Base-by-base conservation (phyloP, 1,284 basidiomycete species). In the Cutaneotrichosporon spelunceum region DNA sequence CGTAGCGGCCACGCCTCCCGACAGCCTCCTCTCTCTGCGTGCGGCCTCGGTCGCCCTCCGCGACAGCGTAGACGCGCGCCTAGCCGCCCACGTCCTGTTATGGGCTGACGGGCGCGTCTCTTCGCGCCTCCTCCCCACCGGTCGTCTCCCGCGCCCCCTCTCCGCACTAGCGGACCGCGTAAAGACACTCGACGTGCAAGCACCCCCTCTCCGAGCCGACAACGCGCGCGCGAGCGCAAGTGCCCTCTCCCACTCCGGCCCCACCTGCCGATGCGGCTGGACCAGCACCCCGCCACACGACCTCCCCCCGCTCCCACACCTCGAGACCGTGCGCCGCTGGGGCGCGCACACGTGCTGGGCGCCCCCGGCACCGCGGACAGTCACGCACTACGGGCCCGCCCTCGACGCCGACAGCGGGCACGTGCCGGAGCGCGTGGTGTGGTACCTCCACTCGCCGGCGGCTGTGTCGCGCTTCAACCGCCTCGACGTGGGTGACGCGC, bases 21-120 rank as follows among this genome's bases (percentile, higher is more conserved):
- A n/a, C 14, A 1, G 33, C 5, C 62, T 64, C 2, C 36, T 60
- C 42, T 50, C 36, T 0, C 45, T 64, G 0, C 62, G 62, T 10
- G 36, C 19, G 6, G 56, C 62, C 5, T 50, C 36, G 34, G 16
- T 27, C 8, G 3, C 29, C 4, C n/a, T 60, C 3, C 50, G 56
- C 2, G 56, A 53, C 7, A 44, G 52, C 7, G 44, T 54, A 24
- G 62, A 64, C 24, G 30, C 45, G 19, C 23, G 19, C 13, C 30
- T 64, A 0, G 48, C 53, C 6, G 1, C 27, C 11, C 59, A 64
- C 39, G 29, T 57, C 13, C 48, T 50, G 1, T 13, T 59, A 10
- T 21, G 59, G 9, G 16, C n/a, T 7, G 8, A 45, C 21, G 56
- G 45, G 16, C 57, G 26, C 26, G 13, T 49, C 48, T 24, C 48